phyloP scores from a whole-genome alignment of 768 basidiomycete species.

The Leccinum truebloodii region DNA sequence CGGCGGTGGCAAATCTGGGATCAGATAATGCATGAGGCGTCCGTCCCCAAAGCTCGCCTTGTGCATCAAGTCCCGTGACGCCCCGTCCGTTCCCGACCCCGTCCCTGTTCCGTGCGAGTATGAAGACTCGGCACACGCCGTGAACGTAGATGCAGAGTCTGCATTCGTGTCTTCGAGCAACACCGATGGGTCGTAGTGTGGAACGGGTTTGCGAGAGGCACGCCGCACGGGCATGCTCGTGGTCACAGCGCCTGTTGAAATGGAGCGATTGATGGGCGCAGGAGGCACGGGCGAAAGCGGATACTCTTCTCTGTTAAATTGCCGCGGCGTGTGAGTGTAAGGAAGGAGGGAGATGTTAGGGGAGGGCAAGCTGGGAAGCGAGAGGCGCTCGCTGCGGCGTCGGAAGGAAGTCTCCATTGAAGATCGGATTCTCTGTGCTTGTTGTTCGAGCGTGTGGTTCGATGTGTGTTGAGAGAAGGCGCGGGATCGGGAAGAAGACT shows the following conservation, averaged over 20 bases:
- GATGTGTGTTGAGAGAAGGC: constrained; percentile 13
- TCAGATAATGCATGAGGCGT: constrained; percentile 54
- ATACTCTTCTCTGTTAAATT: constrained; percentile 31
- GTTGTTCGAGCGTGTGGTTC: constrained; percentile 27
- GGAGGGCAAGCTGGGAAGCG: constrained; percentile 29
- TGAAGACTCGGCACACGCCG: constrained; percentile 28
- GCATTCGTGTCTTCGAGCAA: constrained; percentile 23
- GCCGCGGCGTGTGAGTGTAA: constrained; percentile 16
- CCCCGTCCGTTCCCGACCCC: constrained; percentile 9
- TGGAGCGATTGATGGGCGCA: constrained; percentile 29
- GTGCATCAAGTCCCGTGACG: constrained; percentile 33
- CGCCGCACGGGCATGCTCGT: constrained; percentile 27
- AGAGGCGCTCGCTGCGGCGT: constrained; percentile 31
- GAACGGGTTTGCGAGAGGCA: constrained; percentile 57
- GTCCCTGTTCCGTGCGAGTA: constrained; percentile 29
- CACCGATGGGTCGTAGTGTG: constrained; percentile 43
- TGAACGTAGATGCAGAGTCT: constrained; percentile 25
- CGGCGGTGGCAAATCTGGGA: constrained; percentile 55
- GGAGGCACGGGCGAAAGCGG: constrained; percentile 26
- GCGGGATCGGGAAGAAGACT: constrained; percentile 13
- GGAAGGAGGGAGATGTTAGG: constrained; percentile 16
- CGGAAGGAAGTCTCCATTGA: constrained; percentile 31
- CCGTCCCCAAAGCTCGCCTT: constrained; percentile 49
- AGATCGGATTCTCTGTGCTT: constrained; percentile 33
- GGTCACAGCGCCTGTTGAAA: constrained; percentile 28